Base-by-base conservation (phyloP, 2,329 filamentous ascomycete genomes). In the Furcasterigmium sp. region DNA sequence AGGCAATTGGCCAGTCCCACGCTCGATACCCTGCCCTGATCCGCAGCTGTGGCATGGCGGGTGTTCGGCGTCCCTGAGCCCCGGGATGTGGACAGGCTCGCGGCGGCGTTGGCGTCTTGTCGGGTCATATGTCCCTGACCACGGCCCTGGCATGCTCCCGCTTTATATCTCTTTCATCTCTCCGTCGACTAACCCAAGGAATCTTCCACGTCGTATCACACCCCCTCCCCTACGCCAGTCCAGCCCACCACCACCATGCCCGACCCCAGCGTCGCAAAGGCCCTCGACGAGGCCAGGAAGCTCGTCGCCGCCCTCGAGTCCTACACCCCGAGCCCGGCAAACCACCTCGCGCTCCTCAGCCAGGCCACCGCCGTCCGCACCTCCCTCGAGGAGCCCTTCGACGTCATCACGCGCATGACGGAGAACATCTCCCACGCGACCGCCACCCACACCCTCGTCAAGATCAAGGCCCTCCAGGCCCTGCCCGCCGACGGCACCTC, bases 371-470 rank as follows among this genome's bases (percentile, higher is more conserved):
- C 45, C 2, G 51, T 59, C 21, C 58, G 53, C 9, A 32, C 39
- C 9, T 43, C 50, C 10, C 50, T 61, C 15, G 52, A 59, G 38
- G 50, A 52, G 17, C 58, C 57, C 11, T 57, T 53, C 44, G 54
- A 59, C 21, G 36, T 57, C 3, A 42, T 58, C 36, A 52, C 53
- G 8, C 52, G 48, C 37, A 11, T 56, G 34, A 48, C 55, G 25
- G 55, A 60, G 37, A 43, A 37, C 13, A 43, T 58, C 19, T 49
- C 48, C 32, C 42, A 55, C 0, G 48, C 50, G 8, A 56, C 55
- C 10, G 53, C 52, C 8, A 49, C 60, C 34, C 53, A 60, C 36
- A 54, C 53, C 10, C 51, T 60, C 32, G 49, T 58, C 32, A 51
- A 49, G 9, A 52, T 53, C 8, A 49, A 56, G 18, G 54, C 55